Evolutionary conservation across 495 filamentous ascomycete genomes (phyloP).

Genomic region (Hyaloscypha variabilis): DNA sequence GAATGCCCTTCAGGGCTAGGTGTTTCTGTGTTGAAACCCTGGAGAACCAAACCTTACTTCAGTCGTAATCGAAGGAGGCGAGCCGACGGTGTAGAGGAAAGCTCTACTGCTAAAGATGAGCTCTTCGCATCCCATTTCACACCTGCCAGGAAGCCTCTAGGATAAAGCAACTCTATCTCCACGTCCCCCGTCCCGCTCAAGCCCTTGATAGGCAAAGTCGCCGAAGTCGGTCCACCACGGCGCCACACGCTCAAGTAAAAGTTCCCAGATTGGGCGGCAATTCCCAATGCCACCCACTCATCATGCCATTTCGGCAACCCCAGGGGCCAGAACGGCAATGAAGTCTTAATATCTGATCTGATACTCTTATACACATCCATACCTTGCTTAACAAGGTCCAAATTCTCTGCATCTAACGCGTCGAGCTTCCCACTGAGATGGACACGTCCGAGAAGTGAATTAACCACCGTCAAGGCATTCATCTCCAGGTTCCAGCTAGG

Average conservation of each 20-base stretch:
- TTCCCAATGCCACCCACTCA: background rate
- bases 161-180: background rate
- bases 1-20: too few relatives aligned
- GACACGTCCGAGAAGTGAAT: constrained; percentile 6
- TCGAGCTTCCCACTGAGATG: constrained; percentile 12
- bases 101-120: too few relatives aligned
- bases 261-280: background rate
- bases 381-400: background rate
- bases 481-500: background rate
- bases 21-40: too few relatives aligned
- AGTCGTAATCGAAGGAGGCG: too few relatives aligned
- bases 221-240: background rate
- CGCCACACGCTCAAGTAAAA: background rate
- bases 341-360: background rate
- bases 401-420: background rate
- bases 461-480: constrained; percentile 7
- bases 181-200: background rate
- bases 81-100: too few relatives aligned
- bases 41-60: too few relatives aligned
- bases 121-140: background rate
- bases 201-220: background rate
- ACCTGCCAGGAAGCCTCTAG: background rate
- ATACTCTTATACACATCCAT: constrained; percentile 4
- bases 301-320: constrained; percentile 2
- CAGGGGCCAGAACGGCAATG: background rate